Percentiles rank a stretch among this genome's conserved stretches.
Conservation (phyloP, 805 yeast genomes). For the Candida stauntonica region DNA sequence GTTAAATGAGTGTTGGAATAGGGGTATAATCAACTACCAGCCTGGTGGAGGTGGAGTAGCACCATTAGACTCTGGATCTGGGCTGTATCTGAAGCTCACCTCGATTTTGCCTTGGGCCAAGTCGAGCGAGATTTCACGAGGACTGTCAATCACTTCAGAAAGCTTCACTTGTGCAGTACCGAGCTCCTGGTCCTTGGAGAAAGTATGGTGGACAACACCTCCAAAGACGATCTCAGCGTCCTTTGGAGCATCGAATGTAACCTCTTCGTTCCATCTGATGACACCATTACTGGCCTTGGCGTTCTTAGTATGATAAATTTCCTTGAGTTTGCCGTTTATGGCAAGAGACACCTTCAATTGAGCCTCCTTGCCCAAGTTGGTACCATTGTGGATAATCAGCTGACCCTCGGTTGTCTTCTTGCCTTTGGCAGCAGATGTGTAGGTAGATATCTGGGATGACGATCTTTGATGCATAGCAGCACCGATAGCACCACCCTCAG, state of each 20-base stretch:
- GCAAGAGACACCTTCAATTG: conserved; percentile 54
- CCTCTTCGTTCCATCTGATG: conserved; percentile 57
- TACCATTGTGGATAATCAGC: conserved; percentile 45
- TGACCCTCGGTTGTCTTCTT: conserved; percentile 38
- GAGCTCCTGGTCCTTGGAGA: conserved; percentile 65
- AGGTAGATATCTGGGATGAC: conserved; percentile 22
- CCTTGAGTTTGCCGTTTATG: conserved; percentile 43
- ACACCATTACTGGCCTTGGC: conserved; percentile 45
- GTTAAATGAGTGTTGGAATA: background rate
- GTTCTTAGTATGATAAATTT: conserved; percentile 59
- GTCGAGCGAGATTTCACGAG: conserved; percentile 37
- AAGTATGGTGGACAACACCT: conserved; percentile 61
- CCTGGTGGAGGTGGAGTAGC: conserved; percentile 20
- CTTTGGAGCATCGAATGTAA: conserved; percentile 61
- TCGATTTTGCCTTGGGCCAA: conserved; percentile 38
- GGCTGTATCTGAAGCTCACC: conserved; percentile 37
- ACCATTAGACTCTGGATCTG: conserved; percentile 18
- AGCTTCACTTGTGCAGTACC: conserved; percentile 55
- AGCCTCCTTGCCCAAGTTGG: conserved; percentile 36
- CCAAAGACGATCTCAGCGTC: conserved; percentile 57
- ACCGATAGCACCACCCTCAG: conserved; percentile 7
- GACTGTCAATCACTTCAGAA: conserved; percentile 43
- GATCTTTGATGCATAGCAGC: conserved; percentile 17
- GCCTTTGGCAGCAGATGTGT: conserved; percentile 17
- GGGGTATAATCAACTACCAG: conserved; percentile 11